These are phyloP conservation scores for Lepiota venenata DNA, from an alignment of 768 basidiomycete genomes.

Conservation along the genomic window DNA sequence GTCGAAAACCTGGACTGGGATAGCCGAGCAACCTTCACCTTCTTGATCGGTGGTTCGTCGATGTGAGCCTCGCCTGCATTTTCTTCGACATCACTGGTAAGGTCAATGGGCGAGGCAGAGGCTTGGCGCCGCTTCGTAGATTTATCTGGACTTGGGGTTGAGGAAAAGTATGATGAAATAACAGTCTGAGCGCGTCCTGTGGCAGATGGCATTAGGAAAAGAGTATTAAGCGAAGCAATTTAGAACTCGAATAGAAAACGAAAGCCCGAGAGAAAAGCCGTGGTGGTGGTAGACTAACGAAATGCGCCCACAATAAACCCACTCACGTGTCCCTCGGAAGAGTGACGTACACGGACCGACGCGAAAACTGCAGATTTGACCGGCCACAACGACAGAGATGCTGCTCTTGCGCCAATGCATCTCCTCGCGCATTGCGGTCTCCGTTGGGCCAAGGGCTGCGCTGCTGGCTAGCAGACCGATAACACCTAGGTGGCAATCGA, in stretches of 20 bases:
- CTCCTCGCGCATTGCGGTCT: slow-evolving; percentile 5
- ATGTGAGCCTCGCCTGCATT: slow-evolving; percentile 18
- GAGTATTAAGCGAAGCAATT: background rate
- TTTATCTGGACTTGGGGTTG: slow-evolving; percentile 17
- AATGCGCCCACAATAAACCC: no score
- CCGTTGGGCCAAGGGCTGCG: background rate
- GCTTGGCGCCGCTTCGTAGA: slow-evolving; percentile 25
- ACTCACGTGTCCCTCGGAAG: no score
- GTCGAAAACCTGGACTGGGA: background rate
- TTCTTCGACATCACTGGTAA: slow-evolving; percentile 42
- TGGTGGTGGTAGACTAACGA: no score
- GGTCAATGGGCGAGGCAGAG: slow-evolving; percentile 42
- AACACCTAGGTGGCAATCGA: slow-evolving; percentile 22
- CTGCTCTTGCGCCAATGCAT: slow-evolving; percentile 16
- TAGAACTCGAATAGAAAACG: background rate
- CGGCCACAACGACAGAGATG: background rate
- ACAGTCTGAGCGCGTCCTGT: slow-evolving; percentile 26
- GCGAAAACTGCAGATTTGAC: background rate
- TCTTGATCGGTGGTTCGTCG: slow-evolving; percentile 24
- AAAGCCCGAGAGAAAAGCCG: background rate
- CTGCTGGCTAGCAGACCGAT: background rate
- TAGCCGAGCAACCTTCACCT: slow-evolving; percentile 8
- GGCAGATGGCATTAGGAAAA: slow-evolving; percentile 17
- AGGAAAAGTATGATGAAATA: slow-evolving; percentile 38
- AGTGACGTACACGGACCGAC: background rate